phyloP scores from a whole-genome alignment of 2,329 filamentous ascomycete genomes.

The Lachnellula cervina region DNA sequence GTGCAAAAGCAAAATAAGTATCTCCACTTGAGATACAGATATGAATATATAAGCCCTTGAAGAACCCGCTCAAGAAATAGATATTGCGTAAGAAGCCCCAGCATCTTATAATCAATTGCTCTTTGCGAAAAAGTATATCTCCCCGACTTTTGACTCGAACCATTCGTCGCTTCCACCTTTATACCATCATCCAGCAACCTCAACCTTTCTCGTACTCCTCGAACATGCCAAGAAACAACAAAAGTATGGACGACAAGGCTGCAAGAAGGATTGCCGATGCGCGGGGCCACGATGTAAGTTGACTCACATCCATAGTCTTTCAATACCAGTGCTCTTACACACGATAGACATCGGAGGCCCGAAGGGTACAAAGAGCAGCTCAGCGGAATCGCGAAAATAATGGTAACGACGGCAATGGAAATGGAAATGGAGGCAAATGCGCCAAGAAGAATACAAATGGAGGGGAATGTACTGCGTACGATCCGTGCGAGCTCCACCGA shows the following conservation, averaged over 20 bases:
- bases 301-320: background rate
- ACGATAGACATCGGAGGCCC: background rate
- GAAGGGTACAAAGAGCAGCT: conserved; percentile 8
- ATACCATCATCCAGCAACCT: background rate
- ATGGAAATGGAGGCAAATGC: background rate
- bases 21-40: conserved; percentile 10
- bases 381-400: conserved; percentile 8
- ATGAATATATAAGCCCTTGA: conserved; percentile 12
- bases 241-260: conserved; percentile 11
- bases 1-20: conserved; percentile 18
- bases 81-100: background rate
- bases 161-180: background rate
- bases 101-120: background rate
- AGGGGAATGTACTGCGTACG: background rate
- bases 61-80: background rate
- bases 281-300: conserved; percentile 16
- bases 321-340: background rate
- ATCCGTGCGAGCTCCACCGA: background rate
- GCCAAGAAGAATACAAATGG: background rate
- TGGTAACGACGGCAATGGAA: background rate
- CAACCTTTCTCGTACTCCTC: background rate
- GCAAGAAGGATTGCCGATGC: conserved; percentile 14
- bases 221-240: conserved; percentile 12
- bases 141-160: background rate
- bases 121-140: background rate